phyloP scores from a whole-genome alignment of 106 monocot species.

The Gastrodia elata region DNA sequence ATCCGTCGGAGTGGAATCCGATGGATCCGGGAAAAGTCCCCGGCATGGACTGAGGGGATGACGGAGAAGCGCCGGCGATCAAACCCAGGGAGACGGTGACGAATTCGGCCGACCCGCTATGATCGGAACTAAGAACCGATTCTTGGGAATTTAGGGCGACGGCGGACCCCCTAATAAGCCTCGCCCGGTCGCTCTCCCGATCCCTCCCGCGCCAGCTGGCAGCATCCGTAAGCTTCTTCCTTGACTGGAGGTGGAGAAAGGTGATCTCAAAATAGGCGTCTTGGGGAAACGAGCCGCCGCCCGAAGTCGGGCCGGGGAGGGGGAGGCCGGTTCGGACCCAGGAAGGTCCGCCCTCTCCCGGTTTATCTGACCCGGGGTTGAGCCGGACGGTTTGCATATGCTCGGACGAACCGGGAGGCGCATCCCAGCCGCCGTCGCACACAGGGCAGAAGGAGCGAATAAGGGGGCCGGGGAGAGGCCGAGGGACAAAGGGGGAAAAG shows the following conservation, averaged over 20 bases:
- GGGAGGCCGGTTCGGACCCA: constrained; percentile 47
- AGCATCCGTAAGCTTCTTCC: not conserved
- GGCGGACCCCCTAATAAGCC: constrained; percentile 25
- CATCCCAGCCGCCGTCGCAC: constrained; percentile 27
- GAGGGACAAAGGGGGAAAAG: constrained; percentile 16
- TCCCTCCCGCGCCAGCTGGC: constrained; percentile 7
- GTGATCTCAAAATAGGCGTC: constrained; percentile 87
- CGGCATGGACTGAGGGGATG: constrained; percentile 9
- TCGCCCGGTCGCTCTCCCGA: constrained; percentile 22
- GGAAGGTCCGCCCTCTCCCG: not conserved
- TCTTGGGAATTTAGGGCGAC: not conserved
- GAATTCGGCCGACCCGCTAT: not conserved
- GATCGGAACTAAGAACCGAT: not conserved
- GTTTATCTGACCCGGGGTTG: constrained; percentile 10
- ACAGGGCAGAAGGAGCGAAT: constrained; percentile 1
- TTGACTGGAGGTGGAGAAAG: constrained; percentile 36
- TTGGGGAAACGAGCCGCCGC: constrained; percentile 49
- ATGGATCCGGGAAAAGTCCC: constrained; percentile 66
- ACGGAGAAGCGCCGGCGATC: not conserved
- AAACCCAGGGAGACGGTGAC: constrained; percentile 53
- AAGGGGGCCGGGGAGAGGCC: constrained; percentile 3
- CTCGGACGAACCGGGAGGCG: constrained; percentile 34
- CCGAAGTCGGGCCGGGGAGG: constrained; percentile 54
- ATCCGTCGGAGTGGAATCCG: constrained; percentile 71
- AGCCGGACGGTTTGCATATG: constrained; percentile 63